A percentile compares a stretch with the other conserved stretches of the same genome.
These are phyloP conservation scores for Avena sativa DNA, from an alignment of 176 grass and related monocot genomes.

Conservation along the genomic window DNA sequence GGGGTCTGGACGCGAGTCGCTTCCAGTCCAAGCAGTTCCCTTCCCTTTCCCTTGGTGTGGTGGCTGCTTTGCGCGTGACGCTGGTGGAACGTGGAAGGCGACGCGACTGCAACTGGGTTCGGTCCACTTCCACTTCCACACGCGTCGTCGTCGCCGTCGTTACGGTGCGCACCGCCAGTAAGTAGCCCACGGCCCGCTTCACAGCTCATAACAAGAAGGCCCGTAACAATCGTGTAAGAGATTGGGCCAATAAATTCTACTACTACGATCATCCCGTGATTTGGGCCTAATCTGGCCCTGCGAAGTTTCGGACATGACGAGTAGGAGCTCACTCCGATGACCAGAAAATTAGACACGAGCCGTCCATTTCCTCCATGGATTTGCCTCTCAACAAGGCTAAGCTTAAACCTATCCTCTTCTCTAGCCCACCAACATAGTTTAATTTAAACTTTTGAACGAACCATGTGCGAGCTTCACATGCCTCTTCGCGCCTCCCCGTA, in stretches of 20 bases:
- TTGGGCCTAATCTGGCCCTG: neutral
- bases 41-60: neutral
- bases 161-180: neutral
- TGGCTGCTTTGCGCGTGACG: constrained; percentile 38
- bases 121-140: neutral
- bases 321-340: neutral
- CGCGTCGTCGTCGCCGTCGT: constrained; percentile 13
- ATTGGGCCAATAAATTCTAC: neutral
- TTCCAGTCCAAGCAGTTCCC: constrained; percentile 40
- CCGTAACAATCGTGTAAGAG: neutral
- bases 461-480: constrained; percentile 52
- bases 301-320: neutral
- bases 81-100: constrained; percentile 21
- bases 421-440: neutral
- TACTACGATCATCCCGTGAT: neutral
- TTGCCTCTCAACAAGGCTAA: constrained; percentile 38
- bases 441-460: constrained; percentile 16
- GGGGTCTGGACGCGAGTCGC: constrained; percentile 46
- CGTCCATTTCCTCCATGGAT: neutral
- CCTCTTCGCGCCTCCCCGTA: constrained; percentile 25
- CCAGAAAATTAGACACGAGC: constrained; percentile 30
- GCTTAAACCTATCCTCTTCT: neutral
- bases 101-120: constrained; percentile 16
- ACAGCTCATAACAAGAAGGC: neutral
- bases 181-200: neutral